These are phyloP conservation scores for Penicillium longicatenatum DNA, from an alignment of 495 filamentous ascomycete genomes.

Conservation along the genomic window DNA sequence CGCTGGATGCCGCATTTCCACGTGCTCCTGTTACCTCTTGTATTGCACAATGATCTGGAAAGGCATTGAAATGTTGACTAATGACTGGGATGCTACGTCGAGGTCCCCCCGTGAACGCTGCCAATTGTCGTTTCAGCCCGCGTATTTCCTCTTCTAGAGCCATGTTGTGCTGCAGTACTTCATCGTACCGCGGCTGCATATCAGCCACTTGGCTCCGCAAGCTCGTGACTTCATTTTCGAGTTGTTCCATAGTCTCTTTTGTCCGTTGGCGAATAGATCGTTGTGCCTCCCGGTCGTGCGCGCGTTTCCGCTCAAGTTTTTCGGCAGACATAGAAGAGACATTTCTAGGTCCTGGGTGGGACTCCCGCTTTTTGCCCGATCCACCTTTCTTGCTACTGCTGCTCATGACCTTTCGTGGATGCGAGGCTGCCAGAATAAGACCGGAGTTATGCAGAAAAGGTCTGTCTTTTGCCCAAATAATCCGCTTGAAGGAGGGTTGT, in stretches of 20 bases:
- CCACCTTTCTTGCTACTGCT: constrained; percentile 14
- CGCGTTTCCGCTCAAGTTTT: constrained; percentile 63
- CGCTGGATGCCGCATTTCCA: constrained; percentile 1
- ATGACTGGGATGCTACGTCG: constrained; percentile 6
- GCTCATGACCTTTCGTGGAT: constrained; percentile 7
- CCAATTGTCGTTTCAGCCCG: constrained; percentile 44
- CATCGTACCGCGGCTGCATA: constrained; percentile 48
- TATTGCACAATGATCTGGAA: constrained; percentile 17
- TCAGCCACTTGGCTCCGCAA: constrained; percentile 54
- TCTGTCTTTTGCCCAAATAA: constrained; percentile 12
- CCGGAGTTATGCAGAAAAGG: constrained; percentile 1
- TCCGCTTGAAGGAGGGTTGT: constrained; percentile 15
- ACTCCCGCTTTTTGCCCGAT: constrained; percentile 41
- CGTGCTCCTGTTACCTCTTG: constrained; percentile 10
- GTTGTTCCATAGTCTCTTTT: constrained; percentile 58
- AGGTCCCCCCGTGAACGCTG: constrained; percentile 20
- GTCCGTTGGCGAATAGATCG: constrained; percentile 62
- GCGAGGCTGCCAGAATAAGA: constrained; percentile 4
- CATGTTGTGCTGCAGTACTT: constrained; percentile 53
- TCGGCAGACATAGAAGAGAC: constrained; percentile 59
- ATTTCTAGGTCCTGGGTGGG: constrained; percentile 60
- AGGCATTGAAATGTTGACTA: constrained; percentile 15
- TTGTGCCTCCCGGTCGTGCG: constrained; percentile 65
- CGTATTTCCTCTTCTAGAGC: constrained; percentile 56
- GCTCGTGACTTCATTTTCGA: constrained; percentile 50